Evolutionary conservation across 108 stramenopile species (phyloP).

Genomic region (Nannochloropsis granulata): DNA sequence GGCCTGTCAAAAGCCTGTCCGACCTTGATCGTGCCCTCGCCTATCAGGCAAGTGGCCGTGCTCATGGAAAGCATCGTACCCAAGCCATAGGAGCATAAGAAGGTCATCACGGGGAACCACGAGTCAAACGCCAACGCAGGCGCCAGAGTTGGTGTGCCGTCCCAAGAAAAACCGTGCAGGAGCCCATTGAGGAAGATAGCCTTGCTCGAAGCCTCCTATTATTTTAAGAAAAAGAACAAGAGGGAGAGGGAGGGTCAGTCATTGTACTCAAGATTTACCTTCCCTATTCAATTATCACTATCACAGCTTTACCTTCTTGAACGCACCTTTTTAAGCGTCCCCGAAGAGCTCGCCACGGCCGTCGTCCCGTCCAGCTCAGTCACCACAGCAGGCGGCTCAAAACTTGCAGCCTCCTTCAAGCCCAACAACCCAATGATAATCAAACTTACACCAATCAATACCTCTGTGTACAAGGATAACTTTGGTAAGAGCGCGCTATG

Average conservation of each 20-base stretch:
- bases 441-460: constrained; percentile 69
- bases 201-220: constrained; percentile 4
- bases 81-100: constrained; percentile 71
- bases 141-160: constrained; percentile 83
- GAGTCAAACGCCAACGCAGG: constrained; percentile 74
- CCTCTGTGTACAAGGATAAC: constrained; percentile 49
- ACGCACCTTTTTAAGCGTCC: not conserved
- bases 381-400: not conserved
- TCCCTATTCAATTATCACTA: not conserved
- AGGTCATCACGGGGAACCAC: constrained; percentile 63
- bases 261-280: not conserved
- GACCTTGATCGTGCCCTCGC: constrained; percentile 25
- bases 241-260: not conserved
- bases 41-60: constrained; percentile 16
- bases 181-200: constrained; percentile 87
- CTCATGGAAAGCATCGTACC: constrained; percentile 59
- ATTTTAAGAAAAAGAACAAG: too few species aligned
- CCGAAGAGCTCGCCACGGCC: not conserved
- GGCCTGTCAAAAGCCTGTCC: constrained; percentile 24
- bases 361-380: not conserved
- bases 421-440: constrained; percentile 81
- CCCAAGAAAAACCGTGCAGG: constrained; percentile 87
- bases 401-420: constrained; percentile 56
- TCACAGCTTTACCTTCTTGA: not conserved
- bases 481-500: constrained; percentile 21